These are phyloP conservation scores for Saturnispora bothae DNA, from an alignment of 805 yeast species.

Conservation along the genomic window DNA sequence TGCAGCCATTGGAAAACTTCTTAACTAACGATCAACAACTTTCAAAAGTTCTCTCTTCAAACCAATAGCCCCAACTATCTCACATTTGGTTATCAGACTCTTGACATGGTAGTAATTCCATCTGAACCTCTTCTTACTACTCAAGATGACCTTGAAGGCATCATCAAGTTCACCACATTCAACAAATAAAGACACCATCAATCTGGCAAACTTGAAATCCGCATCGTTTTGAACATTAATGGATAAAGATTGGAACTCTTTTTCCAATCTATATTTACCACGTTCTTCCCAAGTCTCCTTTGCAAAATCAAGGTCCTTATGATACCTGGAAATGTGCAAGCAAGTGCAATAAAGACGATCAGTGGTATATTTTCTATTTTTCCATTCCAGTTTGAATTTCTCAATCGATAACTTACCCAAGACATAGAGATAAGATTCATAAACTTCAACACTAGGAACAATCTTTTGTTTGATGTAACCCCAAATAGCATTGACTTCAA, in stretches of 20 bases:
- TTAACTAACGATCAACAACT: conserved; percentile 10
- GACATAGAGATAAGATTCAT: conserved; percentile 45
- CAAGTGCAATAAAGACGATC: conserved; percentile 49
- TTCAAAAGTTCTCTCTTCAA: conserved; percentile 22
- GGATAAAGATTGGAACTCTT: conserved; percentile 34
- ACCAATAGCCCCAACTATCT: conserved; percentile 33
- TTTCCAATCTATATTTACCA: conserved; percentile 56
- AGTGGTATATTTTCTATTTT: conserved; percentile 19
- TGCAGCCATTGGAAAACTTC: no score
- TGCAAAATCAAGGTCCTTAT: conserved; percentile 47
- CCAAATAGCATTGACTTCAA: conserved; percentile 76
- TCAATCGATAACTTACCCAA: conserved; percentile 29
- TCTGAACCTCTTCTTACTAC: conserved; percentile 56
- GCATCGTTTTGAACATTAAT: conserved; percentile 30
- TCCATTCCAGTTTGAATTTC: conserved; percentile 28
- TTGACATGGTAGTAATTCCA: conserved; percentile 51
- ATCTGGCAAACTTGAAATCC: conserved; percentile 63
- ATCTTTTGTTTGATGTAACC: conserved; percentile 29
- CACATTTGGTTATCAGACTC: conserved; percentile 31
- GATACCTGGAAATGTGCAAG: conserved; percentile 53
- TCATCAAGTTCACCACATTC: conserved; percentile 49
- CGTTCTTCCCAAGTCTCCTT: conserved; percentile 67
- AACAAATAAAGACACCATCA: conserved; percentile 54
- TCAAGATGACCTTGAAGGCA: conserved; percentile 55
- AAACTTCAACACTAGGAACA: conserved; percentile 25